A percentile compares a stretch with the other conserved stretches of the same genome.
Evolutionary conservation across 192 early-diverging fungal genomes (phyloP).

Genomic region (Rhizophagus prolifer): DNA sequence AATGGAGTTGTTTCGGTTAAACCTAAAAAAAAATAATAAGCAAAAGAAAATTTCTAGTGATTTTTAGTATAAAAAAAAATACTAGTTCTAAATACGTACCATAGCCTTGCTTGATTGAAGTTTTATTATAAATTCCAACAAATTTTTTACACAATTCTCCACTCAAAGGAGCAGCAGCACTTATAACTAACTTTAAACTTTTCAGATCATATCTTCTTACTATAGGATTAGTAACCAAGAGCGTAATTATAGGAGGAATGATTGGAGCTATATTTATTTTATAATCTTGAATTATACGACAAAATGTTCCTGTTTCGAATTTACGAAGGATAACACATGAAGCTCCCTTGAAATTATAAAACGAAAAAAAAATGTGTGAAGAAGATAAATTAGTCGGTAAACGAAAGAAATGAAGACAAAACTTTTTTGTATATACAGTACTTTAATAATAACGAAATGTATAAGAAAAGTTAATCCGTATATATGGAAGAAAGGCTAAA

Average conservation of each 20-base stretch:
- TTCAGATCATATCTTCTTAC: slow-evolving; percentile 64
- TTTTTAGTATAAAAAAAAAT: neutral
- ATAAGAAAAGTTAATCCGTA: neutral
- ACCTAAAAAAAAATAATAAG: slow-evolving; percentile 17
- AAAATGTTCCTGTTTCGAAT: slow-evolving; percentile 60
- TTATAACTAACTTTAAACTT: slow-evolving; percentile 48
- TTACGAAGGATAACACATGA: slow-evolving; percentile 57
- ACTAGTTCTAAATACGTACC: slow-evolving; percentile 47
- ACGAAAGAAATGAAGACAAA: no score
- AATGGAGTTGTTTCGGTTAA: no score
- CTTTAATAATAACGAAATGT: neutral
- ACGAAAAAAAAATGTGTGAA: slow-evolving; percentile 38
- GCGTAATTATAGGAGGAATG: slow-evolving; percentile 74
- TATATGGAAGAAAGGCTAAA: slow-evolving; percentile 8
- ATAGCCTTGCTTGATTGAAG: slow-evolving; percentile 60
- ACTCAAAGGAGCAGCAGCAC: slow-evolving; percentile 68
- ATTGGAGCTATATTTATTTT: slow-evolving; percentile 40
- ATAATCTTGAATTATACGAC: slow-evolving; percentile 53
- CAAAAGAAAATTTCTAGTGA: slow-evolving; percentile 21
- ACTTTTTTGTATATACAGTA: neutral
- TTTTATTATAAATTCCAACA: slow-evolving; percentile 32
- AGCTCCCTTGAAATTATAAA: slow-evolving; percentile 36
- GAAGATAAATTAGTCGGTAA: neutral
- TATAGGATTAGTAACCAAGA: no score
- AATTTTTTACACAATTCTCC: slow-evolving; percentile 39